Conservation (phyloP, 306 rosid species). For the Hippophae rhamnoides region DNA sequence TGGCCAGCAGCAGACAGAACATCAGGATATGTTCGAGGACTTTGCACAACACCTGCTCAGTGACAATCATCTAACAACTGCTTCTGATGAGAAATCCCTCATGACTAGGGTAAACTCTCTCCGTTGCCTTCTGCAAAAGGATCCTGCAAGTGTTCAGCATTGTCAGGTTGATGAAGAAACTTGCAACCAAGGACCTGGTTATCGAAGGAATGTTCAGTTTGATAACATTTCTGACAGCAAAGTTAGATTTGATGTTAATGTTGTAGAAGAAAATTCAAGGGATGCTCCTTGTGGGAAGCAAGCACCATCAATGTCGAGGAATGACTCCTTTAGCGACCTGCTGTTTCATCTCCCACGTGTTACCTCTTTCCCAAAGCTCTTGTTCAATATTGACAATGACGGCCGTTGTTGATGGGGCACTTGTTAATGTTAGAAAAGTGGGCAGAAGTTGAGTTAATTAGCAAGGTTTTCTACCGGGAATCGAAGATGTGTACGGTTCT, state of each 20-base stretch:
- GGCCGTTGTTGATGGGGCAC: conserved; percentile 20
- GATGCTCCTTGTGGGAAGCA: conserved; percentile 37
- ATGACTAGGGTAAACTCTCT: conserved; percentile 89
- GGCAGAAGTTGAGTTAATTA: conserved; percentile 3
- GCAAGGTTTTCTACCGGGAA: background rate
- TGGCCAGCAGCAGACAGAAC: conserved; percentile 35
- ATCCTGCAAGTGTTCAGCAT: conserved; percentile 36
- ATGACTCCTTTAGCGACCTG: conserved; percentile 68
- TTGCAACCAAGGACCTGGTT: conserved; percentile 20
- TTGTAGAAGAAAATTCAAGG: conserved; percentile 30
- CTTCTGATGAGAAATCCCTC: conserved; percentile 72
- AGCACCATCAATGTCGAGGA: conserved; percentile 55
- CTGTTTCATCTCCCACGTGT: conserved; percentile 71
- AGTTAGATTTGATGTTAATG: conserved; percentile 21
- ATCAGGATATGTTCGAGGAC: conserved; percentile 54
- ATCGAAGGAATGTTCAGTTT: conserved; percentile 28
- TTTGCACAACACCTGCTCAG: conserved; percentile 60
- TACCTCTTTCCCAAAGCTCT: conserved; percentile 58
- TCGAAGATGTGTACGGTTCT: background rate
- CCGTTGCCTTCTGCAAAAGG: conserved; percentile 74
- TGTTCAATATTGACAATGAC: conserved; percentile 55
- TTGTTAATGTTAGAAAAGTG: conserved; percentile 2
- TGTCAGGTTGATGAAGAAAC: conserved; percentile 22
- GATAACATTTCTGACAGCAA: conserved; percentile 13
- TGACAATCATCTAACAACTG: conserved; percentile 50